phyloP scores from a whole-genome alignment of 1,284 basidiomycete species.

The Naganishia sp. region DNA sequence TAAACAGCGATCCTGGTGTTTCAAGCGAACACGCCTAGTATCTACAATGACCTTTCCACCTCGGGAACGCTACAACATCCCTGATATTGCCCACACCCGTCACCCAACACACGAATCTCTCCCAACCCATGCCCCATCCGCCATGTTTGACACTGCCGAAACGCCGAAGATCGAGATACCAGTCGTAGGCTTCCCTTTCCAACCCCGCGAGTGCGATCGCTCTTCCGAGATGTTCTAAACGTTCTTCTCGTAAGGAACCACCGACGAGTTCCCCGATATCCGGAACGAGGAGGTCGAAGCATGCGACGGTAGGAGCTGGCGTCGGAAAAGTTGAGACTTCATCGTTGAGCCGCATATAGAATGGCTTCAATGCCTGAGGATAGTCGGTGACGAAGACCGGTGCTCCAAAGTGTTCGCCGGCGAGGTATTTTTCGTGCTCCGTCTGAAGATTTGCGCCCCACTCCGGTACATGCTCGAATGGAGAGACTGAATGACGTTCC shows the following conservation, averaged over 20 bases:
- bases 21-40: slow-evolving; percentile 40
- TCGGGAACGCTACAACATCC: slow-evolving; percentile 85
- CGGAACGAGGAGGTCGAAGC: slow-evolving; percentile 92
- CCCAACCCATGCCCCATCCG: slow-evolving; percentile 91
- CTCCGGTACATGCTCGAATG: slow-evolving; percentile 62
- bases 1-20: background rate
- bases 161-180: slow-evolving; percentile 80
- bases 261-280: slow-evolving; percentile 86
- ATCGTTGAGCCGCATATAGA: slow-evolving; percentile 77
- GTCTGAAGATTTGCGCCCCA: slow-evolving; percentile 77
- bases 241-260: slow-evolving; percentile 86
- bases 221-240: slow-evolving; percentile 61
- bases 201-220: slow-evolving; percentile 61
- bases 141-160: slow-evolving; percentile 83
- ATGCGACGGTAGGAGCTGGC: slow-evolving; percentile 68
- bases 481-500: slow-evolving; percentile 47
- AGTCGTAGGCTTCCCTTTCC: slow-evolving; percentile 65
- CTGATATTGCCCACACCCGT: slow-evolving; percentile 79
- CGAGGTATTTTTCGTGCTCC: slow-evolving; percentile 91
- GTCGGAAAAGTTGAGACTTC: slow-evolving; percentile 48
- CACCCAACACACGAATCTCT: slow-evolving; percentile 79
- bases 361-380: slow-evolving; percentile 79
- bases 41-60: slow-evolving; percentile 70
- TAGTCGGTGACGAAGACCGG: slow-evolving; percentile 94
- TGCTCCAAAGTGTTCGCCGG: slow-evolving; percentile 62